A percentile compares a stretch with the other conserved stretches of the same genome.
phyloP scores from a whole-genome alignment of 2,329 filamentous ascomycete species.

The Pochonia chlamydosporia region DNA sequence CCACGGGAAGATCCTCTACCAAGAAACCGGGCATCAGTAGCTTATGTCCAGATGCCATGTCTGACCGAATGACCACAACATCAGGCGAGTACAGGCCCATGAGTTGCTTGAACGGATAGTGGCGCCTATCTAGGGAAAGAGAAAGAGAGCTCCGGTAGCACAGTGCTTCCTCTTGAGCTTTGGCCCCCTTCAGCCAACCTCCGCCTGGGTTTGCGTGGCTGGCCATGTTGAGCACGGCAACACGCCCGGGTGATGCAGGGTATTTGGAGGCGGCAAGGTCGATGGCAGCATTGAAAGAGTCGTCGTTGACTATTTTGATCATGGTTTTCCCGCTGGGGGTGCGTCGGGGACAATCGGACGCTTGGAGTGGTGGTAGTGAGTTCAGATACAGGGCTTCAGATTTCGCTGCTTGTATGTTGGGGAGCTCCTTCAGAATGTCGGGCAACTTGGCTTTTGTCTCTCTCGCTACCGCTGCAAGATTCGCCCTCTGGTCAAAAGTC shows the following conservation, averaged over 20 bases:
- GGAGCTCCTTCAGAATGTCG: slow-evolving; percentile 37
- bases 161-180: slow-evolving; percentile 64
- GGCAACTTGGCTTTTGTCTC: slow-evolving; percentile 44
- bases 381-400: slow-evolving; percentile 32
- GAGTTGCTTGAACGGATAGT: slow-evolving; percentile 47
- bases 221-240: slow-evolving; percentile 63
- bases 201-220: slow-evolving; percentile 54
- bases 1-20: slow-evolving; percentile 36
- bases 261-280: slow-evolving; percentile 23
- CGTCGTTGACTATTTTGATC: slow-evolving; percentile 48
- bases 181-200: slow-evolving; percentile 54
- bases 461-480: slow-evolving; percentile 33
- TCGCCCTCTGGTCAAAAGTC: too few species aligned
- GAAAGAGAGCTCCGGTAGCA: slow-evolving; percentile 57
- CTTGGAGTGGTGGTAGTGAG: slow-evolving; percentile 32
- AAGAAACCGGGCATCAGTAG: slow-evolving; percentile 33
- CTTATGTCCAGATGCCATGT: slow-evolving; percentile 37
- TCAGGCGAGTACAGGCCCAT: slow-evolving; percentile 54
- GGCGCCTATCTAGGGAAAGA: slow-evolving; percentile 36
- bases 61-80: slow-evolving; percentile 52
- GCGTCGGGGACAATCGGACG: slow-evolving; percentile 36
- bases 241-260: slow-evolving; percentile 21
- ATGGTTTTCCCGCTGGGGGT: slow-evolving; percentile 20
- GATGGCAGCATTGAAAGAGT: slow-evolving; percentile 53
- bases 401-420: slow-evolving; percentile 29